Conservation (phyloP, 768 basidiomycete genomes). For the Mrakia blollopis region DNA sequence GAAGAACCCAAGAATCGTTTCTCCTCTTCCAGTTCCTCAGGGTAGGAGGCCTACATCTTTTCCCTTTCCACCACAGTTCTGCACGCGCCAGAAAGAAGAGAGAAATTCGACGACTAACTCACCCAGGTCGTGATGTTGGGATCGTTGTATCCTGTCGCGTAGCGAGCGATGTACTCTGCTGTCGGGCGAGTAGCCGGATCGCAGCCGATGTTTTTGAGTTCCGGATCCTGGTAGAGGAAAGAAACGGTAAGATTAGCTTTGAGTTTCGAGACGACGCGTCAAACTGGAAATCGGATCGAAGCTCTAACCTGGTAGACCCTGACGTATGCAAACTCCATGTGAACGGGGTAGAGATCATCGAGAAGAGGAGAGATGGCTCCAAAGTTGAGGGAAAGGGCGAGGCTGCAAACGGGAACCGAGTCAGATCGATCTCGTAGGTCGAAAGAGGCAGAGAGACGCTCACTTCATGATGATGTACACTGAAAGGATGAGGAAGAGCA, state of each 20-base stretch:
- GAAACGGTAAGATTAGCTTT: background rate
- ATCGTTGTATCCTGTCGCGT: slow-evolving; percentile 3
- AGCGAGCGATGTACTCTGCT: slow-evolving; percentile 8
- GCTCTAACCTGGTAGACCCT: background rate
- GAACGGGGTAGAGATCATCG: slow-evolving; percentile 8
- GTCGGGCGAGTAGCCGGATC: slow-evolving; percentile 12
- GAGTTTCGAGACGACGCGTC: background rate
- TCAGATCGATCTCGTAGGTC: background rate
- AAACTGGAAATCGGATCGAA: background rate
- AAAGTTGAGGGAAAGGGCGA: slow-evolving; percentile 26
- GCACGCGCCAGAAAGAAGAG: background rate
- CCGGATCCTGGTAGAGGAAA: slow-evolving; percentile 1
- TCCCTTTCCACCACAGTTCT: too few relatives aligned
- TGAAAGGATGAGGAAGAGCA: background rate
- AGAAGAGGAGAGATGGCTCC: slow-evolving; percentile 16
- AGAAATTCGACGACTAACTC: background rate
- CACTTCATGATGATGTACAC: slow-evolving; percentile 15
- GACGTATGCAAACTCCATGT: background rate
- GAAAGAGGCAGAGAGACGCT: background rate
- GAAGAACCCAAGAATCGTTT: too few relatives aligned
- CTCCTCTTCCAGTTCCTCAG: too few relatives aligned
- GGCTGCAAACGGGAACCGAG: background rate
- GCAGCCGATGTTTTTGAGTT: slow-evolving; percentile 21
- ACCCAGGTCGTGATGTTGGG: slow-evolving; percentile 15
- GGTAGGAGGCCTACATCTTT: too few relatives aligned